Percentiles rank a stretch among this genome's conserved stretches.
Conservation (phyloP, 306 rosid genomes). For the Aeschynomene evenia region DNA sequence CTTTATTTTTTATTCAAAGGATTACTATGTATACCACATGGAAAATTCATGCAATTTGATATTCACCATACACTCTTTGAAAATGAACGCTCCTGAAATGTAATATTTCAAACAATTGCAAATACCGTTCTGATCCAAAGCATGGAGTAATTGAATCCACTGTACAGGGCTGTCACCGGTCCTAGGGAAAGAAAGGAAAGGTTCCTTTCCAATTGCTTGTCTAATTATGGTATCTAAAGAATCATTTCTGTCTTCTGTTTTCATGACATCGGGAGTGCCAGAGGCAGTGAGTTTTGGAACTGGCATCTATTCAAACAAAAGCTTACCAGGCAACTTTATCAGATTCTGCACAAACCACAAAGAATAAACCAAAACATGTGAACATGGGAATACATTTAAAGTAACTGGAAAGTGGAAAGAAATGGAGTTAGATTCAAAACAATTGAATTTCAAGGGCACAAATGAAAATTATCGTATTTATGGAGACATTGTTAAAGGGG, state of each 20-base stretch:
- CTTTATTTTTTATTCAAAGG: neutral
- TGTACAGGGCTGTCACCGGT: conserved; percentile 71
- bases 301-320: conserved; percentile 63
- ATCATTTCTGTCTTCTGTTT: conserved; percentile 72
- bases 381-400: conserved; percentile 11
- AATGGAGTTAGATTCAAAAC: conserved; percentile 5
- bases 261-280: conserved; percentile 56
- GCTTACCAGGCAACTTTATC: conserved; percentile 27
- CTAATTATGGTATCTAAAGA: conserved; percentile 68
- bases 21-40: conserved; percentile 9
- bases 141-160: conserved; percentile 83
- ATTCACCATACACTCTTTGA: neutral
- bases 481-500: neutral
- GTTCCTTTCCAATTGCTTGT: conserved; percentile 76
- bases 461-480: neutral
- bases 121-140: conserved; percentile 92
- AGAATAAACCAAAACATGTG: conserved; percentile 15
- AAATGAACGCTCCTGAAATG: neutral
- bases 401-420: neutral
- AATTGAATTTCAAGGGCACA: conserved; percentile 12
- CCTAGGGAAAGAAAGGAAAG: conserved; percentile 69
- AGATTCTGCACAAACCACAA: conserved; percentile 37
- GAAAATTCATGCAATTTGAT: conserved; percentile 10
- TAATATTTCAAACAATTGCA: neutral
- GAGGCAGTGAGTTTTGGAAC: conserved; percentile 63